A percentile compares a stretch with the other conserved stretches of the same genome.
Conservation (phyloP, 2,329 filamentous ascomycete genomes). For the Cercospora brassicicola region DNA sequence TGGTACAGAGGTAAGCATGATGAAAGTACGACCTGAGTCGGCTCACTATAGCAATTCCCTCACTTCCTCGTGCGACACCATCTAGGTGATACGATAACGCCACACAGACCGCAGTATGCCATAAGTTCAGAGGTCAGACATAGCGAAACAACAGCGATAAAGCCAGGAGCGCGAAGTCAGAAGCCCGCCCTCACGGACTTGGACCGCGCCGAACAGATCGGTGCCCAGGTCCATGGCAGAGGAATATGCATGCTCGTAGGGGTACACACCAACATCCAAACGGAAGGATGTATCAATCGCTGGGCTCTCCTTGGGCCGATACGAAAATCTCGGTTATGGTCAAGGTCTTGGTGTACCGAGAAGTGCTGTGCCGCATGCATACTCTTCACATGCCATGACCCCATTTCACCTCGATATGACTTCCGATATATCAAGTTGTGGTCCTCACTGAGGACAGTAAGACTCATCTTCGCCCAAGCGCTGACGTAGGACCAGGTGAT, state of each 20-base stretch:
- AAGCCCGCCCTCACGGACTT: neutral
- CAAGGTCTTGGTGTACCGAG: neutral
- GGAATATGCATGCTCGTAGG: neutral
- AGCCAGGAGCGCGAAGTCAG: neutral
- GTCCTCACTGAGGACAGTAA: neutral
- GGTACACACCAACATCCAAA: neutral
- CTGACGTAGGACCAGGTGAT: neutral
- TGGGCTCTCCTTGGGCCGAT: neutral
- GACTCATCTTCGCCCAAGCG: neutral
- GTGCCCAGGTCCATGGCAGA: neutral
- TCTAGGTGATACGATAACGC: neutral
- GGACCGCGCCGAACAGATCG: neutral
- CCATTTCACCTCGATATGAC: neutral
- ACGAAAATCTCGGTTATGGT: neutral
- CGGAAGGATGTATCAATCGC: neutral
- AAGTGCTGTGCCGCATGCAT: neutral
- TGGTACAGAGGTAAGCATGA: neutral
- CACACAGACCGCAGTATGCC: neutral
- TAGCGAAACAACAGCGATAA: neutral
- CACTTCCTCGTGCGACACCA: neutral
- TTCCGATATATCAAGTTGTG: neutral
- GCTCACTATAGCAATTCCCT: neutral
- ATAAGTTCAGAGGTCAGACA: neutral
- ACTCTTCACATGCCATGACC: neutral
- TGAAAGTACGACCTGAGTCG: neutral